Evolutionary conservation across 352 stramenopile species (phyloP).

Genomic region (Phytopythium chamaehyphon): DNA sequence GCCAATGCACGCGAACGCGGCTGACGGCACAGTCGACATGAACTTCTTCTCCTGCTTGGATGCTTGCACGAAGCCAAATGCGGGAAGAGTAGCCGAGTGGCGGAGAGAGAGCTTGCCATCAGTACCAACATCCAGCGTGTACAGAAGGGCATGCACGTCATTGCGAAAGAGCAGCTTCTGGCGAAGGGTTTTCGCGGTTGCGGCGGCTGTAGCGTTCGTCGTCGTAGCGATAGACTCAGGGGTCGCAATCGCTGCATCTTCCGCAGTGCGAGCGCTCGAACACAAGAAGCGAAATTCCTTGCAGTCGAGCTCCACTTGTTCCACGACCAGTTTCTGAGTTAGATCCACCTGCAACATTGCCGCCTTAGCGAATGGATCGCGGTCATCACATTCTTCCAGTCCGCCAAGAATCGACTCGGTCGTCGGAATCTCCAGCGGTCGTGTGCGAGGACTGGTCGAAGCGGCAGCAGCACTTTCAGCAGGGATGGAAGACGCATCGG

Average conservation of each 20-base stretch:
- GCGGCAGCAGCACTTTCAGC: not conserved
- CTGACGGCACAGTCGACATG: conserved; percentile 48
- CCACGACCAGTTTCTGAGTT: conserved; percentile 25
- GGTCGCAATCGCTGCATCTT: conserved; percentile 13
- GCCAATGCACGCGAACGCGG: conserved; percentile 60
- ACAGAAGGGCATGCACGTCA: conserved; percentile 77
- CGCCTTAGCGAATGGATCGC: conserved; percentile 69
- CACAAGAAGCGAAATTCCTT: conserved; percentile 63
- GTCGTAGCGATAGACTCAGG: not conserved
- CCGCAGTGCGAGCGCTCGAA: conserved; percentile 14
- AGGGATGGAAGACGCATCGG: conserved; percentile 22
- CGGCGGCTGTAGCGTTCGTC: not conserved
- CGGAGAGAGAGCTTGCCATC: conserved; percentile 21
- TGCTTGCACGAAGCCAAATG: conserved; percentile 82
- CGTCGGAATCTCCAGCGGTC: conserved; percentile 54
- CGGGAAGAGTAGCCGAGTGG: conserved; percentile 58
- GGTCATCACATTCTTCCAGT: conserved; percentile 78
- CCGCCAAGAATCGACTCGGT: conserved; percentile 73
- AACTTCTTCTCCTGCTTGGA: conserved; percentile 89
- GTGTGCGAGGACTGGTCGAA: conserved; percentile 9
- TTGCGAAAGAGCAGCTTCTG: conserved; percentile 69
- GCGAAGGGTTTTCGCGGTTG: not conserved
- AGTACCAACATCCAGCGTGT: conserved; percentile 24
- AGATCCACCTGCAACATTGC: conserved; percentile 46
- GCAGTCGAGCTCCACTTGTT: conserved; percentile 64